These are phyloP conservation scores for Diutina neorugosa DNA, from an alignment of 1,139 yeast species.

Conservation along the genomic window DNA sequence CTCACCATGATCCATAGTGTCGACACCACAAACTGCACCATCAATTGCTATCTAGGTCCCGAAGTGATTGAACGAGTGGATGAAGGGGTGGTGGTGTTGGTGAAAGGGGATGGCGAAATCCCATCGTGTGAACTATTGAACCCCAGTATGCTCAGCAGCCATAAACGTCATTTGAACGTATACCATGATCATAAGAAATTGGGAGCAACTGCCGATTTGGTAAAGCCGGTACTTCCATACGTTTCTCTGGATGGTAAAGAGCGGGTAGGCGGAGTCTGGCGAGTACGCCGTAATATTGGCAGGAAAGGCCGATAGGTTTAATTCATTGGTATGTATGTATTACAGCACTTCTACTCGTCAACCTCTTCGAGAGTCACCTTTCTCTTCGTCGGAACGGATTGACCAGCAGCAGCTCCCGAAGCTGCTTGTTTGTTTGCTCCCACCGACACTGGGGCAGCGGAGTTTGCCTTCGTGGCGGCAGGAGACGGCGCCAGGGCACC, in stretches of 20 bases:
- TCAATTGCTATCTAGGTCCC: background rate
- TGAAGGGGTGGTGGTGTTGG: background rate
- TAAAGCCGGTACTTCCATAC: background rate
- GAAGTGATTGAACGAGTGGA: background rate
- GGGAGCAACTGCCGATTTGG: background rate
- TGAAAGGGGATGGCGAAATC: conserved; percentile 1
- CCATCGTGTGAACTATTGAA: background rate
- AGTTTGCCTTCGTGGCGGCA: background rate
- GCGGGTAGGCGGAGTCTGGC: background rate
- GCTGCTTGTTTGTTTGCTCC: background rate
- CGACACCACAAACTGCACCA: background rate
- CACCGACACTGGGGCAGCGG: background rate
- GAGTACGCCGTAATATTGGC: background rate
- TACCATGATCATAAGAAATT: background rate
- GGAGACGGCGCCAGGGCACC: conserved; percentile 11
- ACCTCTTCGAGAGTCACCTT: conserved; percentile 36
- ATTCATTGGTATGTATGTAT: background rate
- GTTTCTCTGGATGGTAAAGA: background rate
- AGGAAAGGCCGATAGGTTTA: background rate
- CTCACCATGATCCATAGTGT: conserved; percentile 2
- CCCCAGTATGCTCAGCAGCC: background rate
- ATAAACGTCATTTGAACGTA: background rate
- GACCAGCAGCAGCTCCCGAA: background rate
- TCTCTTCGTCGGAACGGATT: conserved; percentile 11
- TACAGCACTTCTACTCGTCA: conserved; percentile 17